Base-by-base conservation (phyloP, 2,329 filamentous ascomycete species). In the Paraphaeosphaeria minitans region DNA sequence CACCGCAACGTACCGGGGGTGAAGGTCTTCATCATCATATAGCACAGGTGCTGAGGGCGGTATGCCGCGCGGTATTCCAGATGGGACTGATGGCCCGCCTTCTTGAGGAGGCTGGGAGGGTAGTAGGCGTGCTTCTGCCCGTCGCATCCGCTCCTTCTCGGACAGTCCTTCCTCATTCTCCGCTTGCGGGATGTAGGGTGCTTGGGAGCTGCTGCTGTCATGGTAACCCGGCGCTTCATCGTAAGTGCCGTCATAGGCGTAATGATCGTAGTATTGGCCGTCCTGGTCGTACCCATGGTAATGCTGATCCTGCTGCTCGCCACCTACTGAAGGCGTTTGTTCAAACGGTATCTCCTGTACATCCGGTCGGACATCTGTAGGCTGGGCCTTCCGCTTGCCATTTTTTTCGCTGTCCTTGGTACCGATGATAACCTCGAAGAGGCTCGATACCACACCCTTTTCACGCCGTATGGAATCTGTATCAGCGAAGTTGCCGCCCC, bases 401-500 rank as follows among this genome's bases (percentile, higher is more conserved):
- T 83, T 82, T 48, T 74, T 60, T 59, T 84, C 85, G 66, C 88
- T 94, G 75, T 99, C 93, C 37, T 85, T 85, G 0, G 93, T 97
- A 1, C 95, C 95, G 21, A 98, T 88, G 1, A 96, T 82, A 14
- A 97, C 85, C 74, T 97, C 93, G 67, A 97, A 94, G 0, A 89
- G 84, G 55, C 93, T 91, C 0, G 89, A 89, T 22, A 97, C 89
- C n/a, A 98, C 92, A 9, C 92, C 92, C 72, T 97, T 97, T 72
- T 96, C 92, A 42, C 93, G 87, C 51, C 92, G 85, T 27, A 98
- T 86, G 48, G 89, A 87, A 64, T 95, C 89, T 0, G 95, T 99
- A 66, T 97, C 93, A 43, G 96, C 85, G 61, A 97, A 92, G 60
- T 88, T 89, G 7, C 88, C 84, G 42, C 83, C 84, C 81, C 82